Percentiles rank a stretch among this genome's conserved stretches.
phyloP scores from a whole-genome alignment of 1,284 basidiomycete species.

The Moesziomyces antarcticus region DNA sequence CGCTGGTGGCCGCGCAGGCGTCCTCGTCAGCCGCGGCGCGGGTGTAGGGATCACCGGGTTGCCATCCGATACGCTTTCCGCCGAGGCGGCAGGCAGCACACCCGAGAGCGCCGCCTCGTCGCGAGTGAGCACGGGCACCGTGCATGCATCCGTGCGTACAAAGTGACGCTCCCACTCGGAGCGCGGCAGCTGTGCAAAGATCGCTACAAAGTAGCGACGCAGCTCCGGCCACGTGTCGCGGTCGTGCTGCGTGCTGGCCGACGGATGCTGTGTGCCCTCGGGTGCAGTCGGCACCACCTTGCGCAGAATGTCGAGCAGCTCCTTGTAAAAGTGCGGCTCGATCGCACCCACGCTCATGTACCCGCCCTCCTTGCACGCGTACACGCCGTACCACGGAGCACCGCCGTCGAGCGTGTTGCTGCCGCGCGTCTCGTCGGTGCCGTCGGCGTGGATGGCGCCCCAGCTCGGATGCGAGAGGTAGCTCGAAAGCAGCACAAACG shows the following conservation, averaged over 20 bases:
- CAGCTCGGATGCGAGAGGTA: constrained; percentile 67
- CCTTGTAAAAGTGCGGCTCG: constrained; percentile 49
- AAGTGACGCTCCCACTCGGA: constrained; percentile 79
- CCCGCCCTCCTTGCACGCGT: constrained; percentile 77
- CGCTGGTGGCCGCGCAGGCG: constrained; percentile 55
- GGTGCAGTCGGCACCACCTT: constrained; percentile 36
- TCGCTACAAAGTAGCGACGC: constrained; percentile 73
- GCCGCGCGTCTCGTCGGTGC: constrained; percentile 52
- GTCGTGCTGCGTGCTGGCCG: constrained; percentile 72
- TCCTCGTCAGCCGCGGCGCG: constrained; percentile 62
- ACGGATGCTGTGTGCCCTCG: constrained; percentile 68
- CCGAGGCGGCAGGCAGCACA: constrained; percentile 37
- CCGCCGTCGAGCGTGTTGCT: constrained; percentile 79
- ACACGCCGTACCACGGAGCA: constrained; percentile 81
- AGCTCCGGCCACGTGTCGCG: constrained; percentile 75
- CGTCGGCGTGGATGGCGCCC: constrained; percentile 72
- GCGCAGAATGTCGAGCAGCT: constrained; percentile 48
- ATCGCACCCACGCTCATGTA: constrained; percentile 76
- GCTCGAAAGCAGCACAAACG: constrained; percentile 75
- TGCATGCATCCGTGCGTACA: constrained; percentile 80
- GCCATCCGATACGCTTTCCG: constrained; percentile 26
- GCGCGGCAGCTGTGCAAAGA: constrained; percentile 75
- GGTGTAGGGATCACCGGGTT: constrained; percentile 59
- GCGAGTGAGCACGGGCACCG: constrained; percentile 75
- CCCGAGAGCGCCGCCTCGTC: constrained; percentile 59